These are phyloP conservation scores for Geranomyces michiganensis DNA, from an alignment of 192 early-diverging fungal genomes.

Conservation along the genomic window DNA sequence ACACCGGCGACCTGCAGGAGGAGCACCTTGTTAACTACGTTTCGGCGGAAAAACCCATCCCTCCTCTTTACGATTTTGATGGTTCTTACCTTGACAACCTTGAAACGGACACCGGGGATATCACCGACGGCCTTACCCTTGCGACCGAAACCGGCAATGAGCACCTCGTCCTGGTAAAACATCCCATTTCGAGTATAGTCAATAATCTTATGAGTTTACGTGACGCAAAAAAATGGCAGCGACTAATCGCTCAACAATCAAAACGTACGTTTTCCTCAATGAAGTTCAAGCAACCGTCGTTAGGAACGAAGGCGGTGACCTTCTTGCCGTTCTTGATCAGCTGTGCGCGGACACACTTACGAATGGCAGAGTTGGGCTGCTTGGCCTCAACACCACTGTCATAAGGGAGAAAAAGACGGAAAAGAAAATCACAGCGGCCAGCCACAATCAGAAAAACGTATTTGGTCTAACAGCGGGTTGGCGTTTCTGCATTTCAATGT, in stretches of 20 bases:
- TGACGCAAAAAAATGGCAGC: too few species aligned
- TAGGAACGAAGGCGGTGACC: slow-evolving; percentile 99
- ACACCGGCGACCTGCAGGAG: slow-evolving; percentile 87
- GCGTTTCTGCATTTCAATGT: too few species aligned
- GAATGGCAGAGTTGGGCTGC: slow-evolving; percentile 99
- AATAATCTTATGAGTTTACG: too few species aligned
- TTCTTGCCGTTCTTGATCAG: slow-evolving; percentile 99
- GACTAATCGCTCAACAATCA: too few species aligned
- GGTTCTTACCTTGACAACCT: slow-evolving; percentile 61
- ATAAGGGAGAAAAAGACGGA: slow-evolving; percentile 7
- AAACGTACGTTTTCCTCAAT: slow-evolving; percentile 92
- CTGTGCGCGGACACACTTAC: slow-evolving; percentile 99
- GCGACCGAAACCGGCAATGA: slow-evolving; percentile 99
- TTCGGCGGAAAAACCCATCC: too few species aligned
- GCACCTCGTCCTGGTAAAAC: slow-evolving; percentile 81
- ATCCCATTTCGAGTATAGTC: too few species aligned
- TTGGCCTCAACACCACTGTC: slow-evolving; percentile 98
- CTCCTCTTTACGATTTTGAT: slow-evolving; percentile 80
- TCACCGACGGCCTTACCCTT: slow-evolving; percentile 99
- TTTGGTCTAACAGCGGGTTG: too few species aligned
- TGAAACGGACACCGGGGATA: slow-evolving; percentile 99
- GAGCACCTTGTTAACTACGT: too few species aligned
- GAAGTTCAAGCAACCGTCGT: slow-evolving; percentile 99
- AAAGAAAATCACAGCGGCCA: not conserved
- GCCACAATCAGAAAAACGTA: not conserved